Evolutionary conservation across 2,329 filamentous ascomycete species (phyloP).

Genomic region (Fusarium aywerte): DNA sequence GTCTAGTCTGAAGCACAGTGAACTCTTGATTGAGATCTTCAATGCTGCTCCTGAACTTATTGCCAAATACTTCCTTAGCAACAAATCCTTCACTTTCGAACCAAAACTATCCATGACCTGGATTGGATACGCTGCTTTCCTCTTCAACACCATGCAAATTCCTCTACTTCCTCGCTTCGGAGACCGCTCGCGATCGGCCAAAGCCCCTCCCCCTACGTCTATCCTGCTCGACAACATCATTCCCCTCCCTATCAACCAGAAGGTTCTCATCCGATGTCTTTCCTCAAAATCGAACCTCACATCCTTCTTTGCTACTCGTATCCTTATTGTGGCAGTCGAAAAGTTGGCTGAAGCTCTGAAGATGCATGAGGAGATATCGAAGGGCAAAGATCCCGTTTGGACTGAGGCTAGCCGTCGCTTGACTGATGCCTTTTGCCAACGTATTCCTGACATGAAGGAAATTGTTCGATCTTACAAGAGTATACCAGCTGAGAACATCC

Average conservation of each 20-base stretch:
- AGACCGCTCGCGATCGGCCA: slow-evolving; percentile 66
- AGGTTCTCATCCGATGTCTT: slow-evolving; percentile 81
- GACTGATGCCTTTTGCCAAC: slow-evolving; percentile 77
- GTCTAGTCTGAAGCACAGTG: slow-evolving; percentile 81
- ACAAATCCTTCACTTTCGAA: slow-evolving; percentile 84
- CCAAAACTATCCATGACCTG: slow-evolving; percentile 93
- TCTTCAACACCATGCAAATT: slow-evolving; percentile 83
- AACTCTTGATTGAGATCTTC: slow-evolving; percentile 85
- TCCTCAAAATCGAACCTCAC: slow-evolving; percentile 81
- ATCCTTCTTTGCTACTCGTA: slow-evolving; percentile 83
- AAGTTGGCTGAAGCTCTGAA: slow-evolving; percentile 76
- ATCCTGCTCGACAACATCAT: slow-evolving; percentile 87
- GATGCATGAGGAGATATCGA: slow-evolving; percentile 64
- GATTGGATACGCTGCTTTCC: slow-evolving; percentile 91
- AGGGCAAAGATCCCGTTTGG: slow-evolving; percentile 66
- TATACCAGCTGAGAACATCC: slow-evolving; percentile 72
- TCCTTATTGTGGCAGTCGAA: slow-evolving; percentile 80
- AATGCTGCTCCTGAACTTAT: slow-evolving; percentile 84
- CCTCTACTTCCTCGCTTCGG: slow-evolving; percentile 80
- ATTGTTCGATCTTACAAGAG: slow-evolving; percentile 78
- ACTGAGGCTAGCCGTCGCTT: slow-evolving; percentile 74
- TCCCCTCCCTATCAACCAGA: slow-evolving; percentile 82
- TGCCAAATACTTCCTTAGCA: slow-evolving; percentile 85
- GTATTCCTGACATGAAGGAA: slow-evolving; percentile 85
- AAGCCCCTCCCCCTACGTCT: slow-evolving; percentile 80